Evolutionary conservation across 768 basidiomycete genomes (phyloP).

Genomic region (Rhodotorula babjevae): DNA sequence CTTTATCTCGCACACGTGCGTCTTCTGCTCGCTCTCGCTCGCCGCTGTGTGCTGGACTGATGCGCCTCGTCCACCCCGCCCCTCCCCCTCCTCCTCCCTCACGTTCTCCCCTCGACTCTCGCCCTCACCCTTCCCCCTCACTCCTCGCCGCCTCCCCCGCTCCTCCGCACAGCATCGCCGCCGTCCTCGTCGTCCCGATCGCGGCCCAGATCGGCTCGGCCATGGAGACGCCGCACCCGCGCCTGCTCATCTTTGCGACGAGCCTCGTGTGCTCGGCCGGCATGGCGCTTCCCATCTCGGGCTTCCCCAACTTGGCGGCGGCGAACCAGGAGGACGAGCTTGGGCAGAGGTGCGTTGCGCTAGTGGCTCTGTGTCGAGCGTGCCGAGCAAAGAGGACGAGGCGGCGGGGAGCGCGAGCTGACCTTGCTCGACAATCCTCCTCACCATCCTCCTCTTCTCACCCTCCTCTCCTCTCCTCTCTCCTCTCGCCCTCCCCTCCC

Average conservation of each 20-base stretch:
- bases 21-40: neutral
- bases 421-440: too few species aligned
- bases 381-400: too few species aligned
- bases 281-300: conserved; percentile 98
- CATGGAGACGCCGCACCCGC: conserved; percentile 63
- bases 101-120: too few species aligned
- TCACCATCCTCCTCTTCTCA: too few species aligned
- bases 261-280: conserved; percentile 87
- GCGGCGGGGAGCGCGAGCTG: too few species aligned
- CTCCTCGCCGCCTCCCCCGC: too few species aligned
- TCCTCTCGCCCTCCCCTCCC: conserved; percentile 52
- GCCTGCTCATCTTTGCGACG: conserved; percentile 81
- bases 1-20: conserved; percentile 68
- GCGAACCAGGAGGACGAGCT: conserved; percentile 87
- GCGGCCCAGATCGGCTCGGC: conserved; percentile 78
- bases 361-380: too few species aligned
- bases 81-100: too few species aligned
- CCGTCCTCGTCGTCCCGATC: conserved; percentile 92
- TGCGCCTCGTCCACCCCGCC: too few species aligned
- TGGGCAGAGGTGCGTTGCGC: conserved; percentile 64
- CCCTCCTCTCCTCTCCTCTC: too few species aligned
- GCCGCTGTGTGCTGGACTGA: too few species aligned
- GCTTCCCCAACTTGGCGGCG: conserved; percentile 68
- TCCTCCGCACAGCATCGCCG: conserved; percentile 60
- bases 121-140: too few species aligned